Base-by-base conservation (phyloP, 179 eudicot species). In the Carnegiea gigantea region DNA sequence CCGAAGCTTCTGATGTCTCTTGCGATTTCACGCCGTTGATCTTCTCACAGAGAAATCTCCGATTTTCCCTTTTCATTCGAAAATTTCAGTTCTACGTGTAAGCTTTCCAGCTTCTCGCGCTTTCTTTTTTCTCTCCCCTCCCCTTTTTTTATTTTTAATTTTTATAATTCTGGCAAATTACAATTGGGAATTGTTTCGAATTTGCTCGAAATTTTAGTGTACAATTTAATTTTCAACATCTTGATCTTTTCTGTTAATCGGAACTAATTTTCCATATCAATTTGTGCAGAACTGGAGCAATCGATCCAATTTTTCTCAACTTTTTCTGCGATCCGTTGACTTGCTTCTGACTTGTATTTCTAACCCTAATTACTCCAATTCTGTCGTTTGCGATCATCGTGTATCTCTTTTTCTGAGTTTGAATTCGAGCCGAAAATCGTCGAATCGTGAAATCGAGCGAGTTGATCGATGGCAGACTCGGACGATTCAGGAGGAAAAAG, bases 401-500 rank as follows among this genome's bases (percentile, higher is more conserved):
- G 71, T 10, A 4, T 65, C n/a, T 14, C 30, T 23, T 8, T 78
- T 46, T 33, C 72, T 9, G 38, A 77, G 14, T 57, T 57, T 6
- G 72, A 77, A 17, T 53, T 77, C 70, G 36, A 6, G 28, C 72
- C 40, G 38, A 11, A 0, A 46, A 28, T 51, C 43, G 8, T 4
- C 46, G 48, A 36, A 8, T 23, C 13, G 23, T 6, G 7, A 57
- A 57, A 57, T 51, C 43, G 1, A 57, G 49, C n/a, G 51, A 60
- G 68, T 77, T 80, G 70, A 80, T 9, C 38, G 72, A 91, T 88
- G 91, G 92, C 84, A 38, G 92, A 91, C 81, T 88, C 91, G 14
- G 94, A 91, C 83, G 94, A 90, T 76, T 90, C 92, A 9, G 94
- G 94, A 33, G 91, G 92, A 1, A 68, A 78, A 6, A 79, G 73